A percentile compares a stretch with the other conserved stretches of the same genome.
Conservation (phyloP, 192 early-diverging fungal species). For the Phlyctochytrium arcticum region DNA sequence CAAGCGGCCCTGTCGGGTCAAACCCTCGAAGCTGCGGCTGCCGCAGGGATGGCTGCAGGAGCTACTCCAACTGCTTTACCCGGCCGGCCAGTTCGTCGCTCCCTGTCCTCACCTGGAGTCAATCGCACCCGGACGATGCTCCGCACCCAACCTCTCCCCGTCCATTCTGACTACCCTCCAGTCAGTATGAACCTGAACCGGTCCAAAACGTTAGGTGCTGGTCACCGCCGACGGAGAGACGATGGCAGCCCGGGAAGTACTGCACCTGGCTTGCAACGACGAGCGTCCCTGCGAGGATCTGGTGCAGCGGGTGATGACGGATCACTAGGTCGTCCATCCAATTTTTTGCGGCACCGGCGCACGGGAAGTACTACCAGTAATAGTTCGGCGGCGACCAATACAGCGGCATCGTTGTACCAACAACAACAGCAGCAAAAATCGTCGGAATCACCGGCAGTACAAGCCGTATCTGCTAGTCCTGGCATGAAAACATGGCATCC, state of each 20-base stretch:
- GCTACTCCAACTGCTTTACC: neutral
- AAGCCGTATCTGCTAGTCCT: neutral
- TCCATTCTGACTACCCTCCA: neutral
- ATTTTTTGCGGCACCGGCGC: constrained; percentile 3
- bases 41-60: neutral
- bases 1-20: neutral
- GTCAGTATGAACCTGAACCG: neutral
- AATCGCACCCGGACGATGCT: neutral
- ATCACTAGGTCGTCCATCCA: neutral
- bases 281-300: constrained; percentile 9
- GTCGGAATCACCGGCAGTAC: constrained; percentile 10
- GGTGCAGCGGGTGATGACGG: neutral
- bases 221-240: neutral
- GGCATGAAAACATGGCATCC: neutral
- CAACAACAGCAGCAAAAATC: too few relatives aligned
- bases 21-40: neutral
- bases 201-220: constrained; percentile 3
- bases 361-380: constrained; percentile 12
- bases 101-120: neutral
- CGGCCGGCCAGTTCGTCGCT: neutral
- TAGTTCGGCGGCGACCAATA: constrained; percentile 2
- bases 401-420: neutral
- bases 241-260: constrained; percentile 6
- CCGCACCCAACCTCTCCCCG: constrained; percentile 1
- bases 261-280: neutral